A percentile compares a stretch with the other conserved stretches of the same genome.
phyloP scores from a whole-genome alignment of 345 rosid genomes.

The Geranium brycei region DNA sequence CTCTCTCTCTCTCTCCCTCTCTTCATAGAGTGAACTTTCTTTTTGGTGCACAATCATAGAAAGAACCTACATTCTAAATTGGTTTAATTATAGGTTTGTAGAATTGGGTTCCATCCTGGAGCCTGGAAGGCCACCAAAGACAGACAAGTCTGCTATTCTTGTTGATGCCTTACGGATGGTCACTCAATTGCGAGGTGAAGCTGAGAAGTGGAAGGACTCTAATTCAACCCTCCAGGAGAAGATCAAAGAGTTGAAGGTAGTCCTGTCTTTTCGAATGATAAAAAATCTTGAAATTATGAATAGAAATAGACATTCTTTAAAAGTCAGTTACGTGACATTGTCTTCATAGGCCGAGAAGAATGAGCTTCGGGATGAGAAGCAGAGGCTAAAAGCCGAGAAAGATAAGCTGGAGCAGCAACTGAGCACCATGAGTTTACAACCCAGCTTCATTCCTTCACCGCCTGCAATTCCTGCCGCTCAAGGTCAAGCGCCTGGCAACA shows the following conservation, averaged over 20 bases:
- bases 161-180: constrained; percentile 74
- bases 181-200: constrained; percentile 59
- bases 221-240: constrained; percentile 72
- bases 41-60: background rate
- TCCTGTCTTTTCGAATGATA: background rate
- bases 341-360: constrained; percentile 62
- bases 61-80: constrained; percentile 7
- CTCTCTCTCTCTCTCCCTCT: too few species aligned
- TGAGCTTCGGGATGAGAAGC: constrained; percentile 69
- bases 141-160: constrained; percentile 81
- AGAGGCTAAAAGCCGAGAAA: constrained; percentile 44
- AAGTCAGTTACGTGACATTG: background rate
- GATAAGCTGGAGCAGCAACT: constrained; percentile 62
- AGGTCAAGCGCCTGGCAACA: constrained; percentile 78
- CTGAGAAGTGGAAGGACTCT: constrained; percentile 72
- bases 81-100: constrained; percentile 38
- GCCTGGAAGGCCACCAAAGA: constrained; percentile 85
- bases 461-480: constrained; percentile 59
- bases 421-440: constrained; percentile 49
- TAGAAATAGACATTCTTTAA: background rate
- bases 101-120: constrained; percentile 65
- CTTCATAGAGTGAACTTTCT: too few species aligned
- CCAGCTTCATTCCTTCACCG: constrained; percentile 48
- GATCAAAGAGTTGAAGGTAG: constrained; percentile 65
- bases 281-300: background rate